These are phyloP conservation scores for Crotalaria pallida DNA, from an alignment of 306 rosid species.

Conservation along the genomic window DNA sequence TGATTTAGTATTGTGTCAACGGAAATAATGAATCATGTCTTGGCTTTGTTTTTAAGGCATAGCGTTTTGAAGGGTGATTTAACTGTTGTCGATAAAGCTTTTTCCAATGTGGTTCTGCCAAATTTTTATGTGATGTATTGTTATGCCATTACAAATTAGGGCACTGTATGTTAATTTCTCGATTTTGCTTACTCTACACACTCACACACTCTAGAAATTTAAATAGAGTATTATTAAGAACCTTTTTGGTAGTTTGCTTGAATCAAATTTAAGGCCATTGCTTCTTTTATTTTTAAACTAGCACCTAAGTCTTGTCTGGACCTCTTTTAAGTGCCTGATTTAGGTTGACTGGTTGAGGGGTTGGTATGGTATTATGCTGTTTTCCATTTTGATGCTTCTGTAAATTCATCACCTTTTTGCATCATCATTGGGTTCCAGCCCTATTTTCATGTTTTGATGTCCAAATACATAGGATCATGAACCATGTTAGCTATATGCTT, in stretches of 20 bases:
- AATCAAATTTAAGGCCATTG: not conserved
- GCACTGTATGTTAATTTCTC: not conserved
- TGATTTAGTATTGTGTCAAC: not conserved
- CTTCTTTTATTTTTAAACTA: not conserved
- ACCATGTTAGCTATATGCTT: not conserved
- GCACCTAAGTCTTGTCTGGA: not conserved
- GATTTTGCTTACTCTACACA: not conserved
- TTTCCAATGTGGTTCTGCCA: not conserved
- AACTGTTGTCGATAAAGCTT: not conserved
- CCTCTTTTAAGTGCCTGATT: not conserved
- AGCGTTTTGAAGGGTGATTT: not conserved
- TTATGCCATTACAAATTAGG: not conserved
- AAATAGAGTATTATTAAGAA: not conserved
- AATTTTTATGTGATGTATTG: not conserved
- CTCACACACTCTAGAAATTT: not conserved
- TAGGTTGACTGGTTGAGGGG: not conserved
- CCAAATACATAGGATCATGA: not conserved
- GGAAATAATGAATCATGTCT: not conserved
- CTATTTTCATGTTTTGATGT: not conserved
- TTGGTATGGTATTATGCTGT: not conserved
- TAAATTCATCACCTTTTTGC: not conserved
- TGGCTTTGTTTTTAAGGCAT: not conserved
- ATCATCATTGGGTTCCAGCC: not conserved
- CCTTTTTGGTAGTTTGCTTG: not conserved
- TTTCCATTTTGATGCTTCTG: conserved; percentile 10